Base-by-base conservation (phyloP, 2,329 filamentous ascomycete genomes). In the Aureobasidium musti region DNA sequence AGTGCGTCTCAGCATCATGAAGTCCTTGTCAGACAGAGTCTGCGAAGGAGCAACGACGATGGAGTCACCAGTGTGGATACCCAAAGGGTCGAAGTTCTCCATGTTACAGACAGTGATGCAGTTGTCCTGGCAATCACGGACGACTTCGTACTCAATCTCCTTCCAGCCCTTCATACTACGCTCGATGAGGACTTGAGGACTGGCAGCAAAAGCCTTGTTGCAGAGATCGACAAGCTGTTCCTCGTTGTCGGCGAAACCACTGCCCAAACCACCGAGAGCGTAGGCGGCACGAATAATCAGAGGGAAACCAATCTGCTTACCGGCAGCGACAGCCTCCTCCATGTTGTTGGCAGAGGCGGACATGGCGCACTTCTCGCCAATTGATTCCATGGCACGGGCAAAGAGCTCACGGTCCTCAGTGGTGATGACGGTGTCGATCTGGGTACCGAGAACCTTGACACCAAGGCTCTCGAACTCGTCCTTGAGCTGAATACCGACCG, bases 161-260 rank as follows among this genome's bases (percentile, higher is more conserved):
- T 99, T 99, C 95, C 95, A 99, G 68, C 95, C 95, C 82, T 98
- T 98, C 94, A 99, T 98, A 82, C 92, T 96, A 78, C 91, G 89
- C 82, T 99, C 95, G 73, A 99, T 96, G 65, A 99, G 86, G 8
- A 99, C 91, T 77, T 99, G 95, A 10, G 95, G 95, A 76, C 92
- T 97, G 71, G 91, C 93, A 33, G 95, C 93, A 71, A 99, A 92
- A 7, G 95, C 94, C 80, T 96, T 97, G 78, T 91, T 89, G 84
- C 95, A 98, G 53, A 98, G 89, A 1, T 94, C 91, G 39, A 90
- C 81, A 50, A 98, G 83, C 78, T 99, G 88, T 1, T 86, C 79
- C 72, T 96, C 88, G 77, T 98, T 88, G 73, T 97, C 89, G 67
- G 95, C 95, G 74, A 99, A 99, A 53, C 95, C 95, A 82, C 91